These are phyloP conservation scores for Trichothecium roseum DNA, from an alignment of 2,329 filamentous ascomycete species.

Conservation along the genomic window DNA sequence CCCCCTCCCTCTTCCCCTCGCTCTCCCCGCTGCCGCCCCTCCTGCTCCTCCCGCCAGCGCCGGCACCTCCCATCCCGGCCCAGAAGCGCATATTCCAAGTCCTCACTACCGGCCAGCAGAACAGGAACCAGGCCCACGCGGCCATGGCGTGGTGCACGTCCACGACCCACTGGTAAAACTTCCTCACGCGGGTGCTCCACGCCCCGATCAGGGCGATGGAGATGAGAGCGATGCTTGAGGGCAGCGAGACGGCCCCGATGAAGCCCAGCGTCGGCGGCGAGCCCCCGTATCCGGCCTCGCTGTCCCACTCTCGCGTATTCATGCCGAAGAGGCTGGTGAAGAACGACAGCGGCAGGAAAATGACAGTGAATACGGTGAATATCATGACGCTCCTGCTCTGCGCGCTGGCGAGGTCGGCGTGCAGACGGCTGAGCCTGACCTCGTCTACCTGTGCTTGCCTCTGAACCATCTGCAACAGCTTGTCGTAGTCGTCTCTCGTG, in stretches of 20 bases:
- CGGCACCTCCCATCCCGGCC: slow-evolving; percentile 5
- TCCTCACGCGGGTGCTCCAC: slow-evolving; percentile 38
- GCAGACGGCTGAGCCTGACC: slow-evolving; percentile 49
- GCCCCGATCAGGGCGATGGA: slow-evolving; percentile 40
- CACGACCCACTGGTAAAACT: slow-evolving; percentile 15
- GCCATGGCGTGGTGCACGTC: neutral
- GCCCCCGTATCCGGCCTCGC: slow-evolving; percentile 25
- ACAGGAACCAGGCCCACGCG: neutral
- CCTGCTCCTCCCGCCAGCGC: slow-evolving; percentile 4
- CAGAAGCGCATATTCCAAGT: neutral
- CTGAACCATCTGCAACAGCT: slow-evolving; percentile 56
- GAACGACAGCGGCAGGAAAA: slow-evolving; percentile 54
- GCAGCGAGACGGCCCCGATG: slow-evolving; percentile 39
- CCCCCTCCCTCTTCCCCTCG: slow-evolving; percentile 6
- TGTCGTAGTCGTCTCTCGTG: slow-evolving; percentile 53
- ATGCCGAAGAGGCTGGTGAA: slow-evolving; percentile 57
- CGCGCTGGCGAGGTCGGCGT: slow-evolving; percentile 51
- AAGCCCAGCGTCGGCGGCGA: slow-evolving; percentile 19
- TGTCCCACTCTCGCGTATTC: slow-evolving; percentile 52
- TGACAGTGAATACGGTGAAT: slow-evolving; percentile 53
- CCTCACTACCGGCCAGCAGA: neutral
- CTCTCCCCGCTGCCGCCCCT: slow-evolving; percentile 6
- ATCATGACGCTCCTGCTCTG: slow-evolving; percentile 56
- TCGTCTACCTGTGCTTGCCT: slow-evolving; percentile 58
- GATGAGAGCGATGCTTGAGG: slow-evolving; percentile 37